Conservation (phyloP, 2,329 filamentous ascomycete species). For the Pochonia chlamydosporia region DNA sequence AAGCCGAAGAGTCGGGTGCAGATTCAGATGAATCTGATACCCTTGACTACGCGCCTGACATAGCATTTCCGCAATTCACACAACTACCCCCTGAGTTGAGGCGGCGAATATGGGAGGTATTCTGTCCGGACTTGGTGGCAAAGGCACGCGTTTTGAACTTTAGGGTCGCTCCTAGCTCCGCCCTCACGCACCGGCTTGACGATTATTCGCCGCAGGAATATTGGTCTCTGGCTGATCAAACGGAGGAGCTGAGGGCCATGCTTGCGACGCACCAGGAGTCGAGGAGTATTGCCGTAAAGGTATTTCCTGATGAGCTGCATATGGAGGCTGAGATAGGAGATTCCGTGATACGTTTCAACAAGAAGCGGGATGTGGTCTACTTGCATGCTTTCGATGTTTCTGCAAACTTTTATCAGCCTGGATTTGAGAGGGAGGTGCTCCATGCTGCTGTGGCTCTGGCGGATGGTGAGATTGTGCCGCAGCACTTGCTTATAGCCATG, state of each 20-base stretch:
- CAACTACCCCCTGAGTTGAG: slow-evolving; percentile 28
- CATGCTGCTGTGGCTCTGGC: slow-evolving; percentile 20
- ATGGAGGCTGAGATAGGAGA: slow-evolving; percentile 19
- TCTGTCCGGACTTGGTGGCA: slow-evolving; percentile 22
- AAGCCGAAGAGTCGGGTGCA: slow-evolving; percentile 9
- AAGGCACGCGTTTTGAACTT: slow-evolving; percentile 17
- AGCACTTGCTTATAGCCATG: neutral
- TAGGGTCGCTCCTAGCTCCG: slow-evolving; percentile 1
- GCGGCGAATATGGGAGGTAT: slow-evolving; percentile 25
- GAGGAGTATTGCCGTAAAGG: slow-evolving; percentile 24
- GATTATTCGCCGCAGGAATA: slow-evolving; percentile 13
- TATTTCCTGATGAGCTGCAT: slow-evolving; percentile 25
- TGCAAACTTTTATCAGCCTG: slow-evolving; percentile 13
- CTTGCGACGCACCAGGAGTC: slow-evolving; percentile 29
- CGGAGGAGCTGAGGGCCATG: slow-evolving; percentile 20
- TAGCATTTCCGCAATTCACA: slow-evolving; percentile 18
- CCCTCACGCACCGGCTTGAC: too few species aligned
- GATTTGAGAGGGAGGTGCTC: slow-evolving; percentile 22
- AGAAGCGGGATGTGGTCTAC: slow-evolving; percentile 23
- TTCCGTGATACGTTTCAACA: slow-evolving; percentile 23
- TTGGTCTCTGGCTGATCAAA: slow-evolving; percentile 20
- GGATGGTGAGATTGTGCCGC: slow-evolving; percentile 1
- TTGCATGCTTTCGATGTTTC: slow-evolving; percentile 12
- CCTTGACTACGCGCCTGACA: neutral
- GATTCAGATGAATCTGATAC: neutral